Conservation (phyloP, 192 early-diverging fungal species). For the Entomortierella parvispora region DNA sequence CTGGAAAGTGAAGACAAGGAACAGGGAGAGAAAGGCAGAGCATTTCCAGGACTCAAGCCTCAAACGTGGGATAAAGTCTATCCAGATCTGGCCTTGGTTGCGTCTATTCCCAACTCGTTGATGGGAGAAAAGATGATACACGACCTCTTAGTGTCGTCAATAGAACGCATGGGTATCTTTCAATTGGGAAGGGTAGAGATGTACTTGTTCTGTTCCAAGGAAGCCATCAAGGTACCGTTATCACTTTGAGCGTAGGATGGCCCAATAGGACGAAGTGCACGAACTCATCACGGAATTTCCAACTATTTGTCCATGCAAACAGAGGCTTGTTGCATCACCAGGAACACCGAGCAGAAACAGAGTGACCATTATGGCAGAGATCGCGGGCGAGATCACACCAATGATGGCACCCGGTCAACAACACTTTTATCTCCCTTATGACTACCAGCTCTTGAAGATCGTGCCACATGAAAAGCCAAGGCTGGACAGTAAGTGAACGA, state of each 20-base stretch:
- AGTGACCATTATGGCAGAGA: constrained; percentile 21
- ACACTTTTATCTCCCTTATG: constrained; percentile 27
- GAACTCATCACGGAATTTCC: neutral
- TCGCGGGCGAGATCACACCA: constrained; percentile 29
- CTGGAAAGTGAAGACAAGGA: constrained; percentile 3
- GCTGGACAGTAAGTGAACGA: constrained; percentile 24
- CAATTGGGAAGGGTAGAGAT: constrained; percentile 38
- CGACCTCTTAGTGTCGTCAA: constrained; percentile 25
- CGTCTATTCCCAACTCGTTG: constrained; percentile 30
- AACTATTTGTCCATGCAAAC: neutral
- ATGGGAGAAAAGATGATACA: constrained; percentile 29
- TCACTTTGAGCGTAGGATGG: neutral
- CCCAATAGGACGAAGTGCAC: no score
- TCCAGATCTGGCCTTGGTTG: constrained; percentile 26
- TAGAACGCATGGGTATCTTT: constrained; percentile 30
- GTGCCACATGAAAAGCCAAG: constrained; percentile 35
- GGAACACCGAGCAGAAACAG: constrained; percentile 22
- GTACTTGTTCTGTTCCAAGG: constrained; percentile 42
- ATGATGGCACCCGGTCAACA: constrained; percentile 9
- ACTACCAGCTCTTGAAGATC: constrained; percentile 30
- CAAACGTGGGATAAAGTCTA: constrained; percentile 39
- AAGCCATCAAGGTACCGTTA: constrained; percentile 28
- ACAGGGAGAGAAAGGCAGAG: no score
- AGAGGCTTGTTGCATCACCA: constrained; percentile 25
- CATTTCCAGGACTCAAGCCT: constrained; percentile 10